Evolutionary conservation across 225 moss, liverwort and hornwort genomes (phyloP), one percentile per base, ranked within the genome.

Genomic region (Sphagnum tenellum): DNA sequence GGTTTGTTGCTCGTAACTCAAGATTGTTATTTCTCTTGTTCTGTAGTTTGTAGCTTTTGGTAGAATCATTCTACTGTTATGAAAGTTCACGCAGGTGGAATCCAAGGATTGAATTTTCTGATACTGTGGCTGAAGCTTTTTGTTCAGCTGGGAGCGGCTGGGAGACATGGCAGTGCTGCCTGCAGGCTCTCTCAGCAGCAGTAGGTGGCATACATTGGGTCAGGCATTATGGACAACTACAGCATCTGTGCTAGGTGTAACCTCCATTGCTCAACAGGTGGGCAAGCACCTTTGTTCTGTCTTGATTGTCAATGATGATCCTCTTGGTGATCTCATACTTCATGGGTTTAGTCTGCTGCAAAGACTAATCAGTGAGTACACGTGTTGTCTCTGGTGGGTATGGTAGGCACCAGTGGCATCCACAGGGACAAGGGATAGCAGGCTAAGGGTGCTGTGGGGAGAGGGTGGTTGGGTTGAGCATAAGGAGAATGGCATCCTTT

Each of bases 121-220:
- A 29, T 29, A 29, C 29, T 29, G 29, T 29, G 29, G 29, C 0
- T 29, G 29, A 29, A 29, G 29, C 29, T 29, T 29, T 52, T 44
- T 54, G 60, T 79, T 80, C 78, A 90, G 88, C 75, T 96, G 95
- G 95, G 92, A 96, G 86, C 88, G 86, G 47, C 82, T 92, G 11
- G 95, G 89, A 67, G 86, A 95, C 70, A 85, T 92, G 89, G 71
- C 80, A 55, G 74, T 96, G 62, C 81, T 96, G 65, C 95, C 92
- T 72, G 73, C 86, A 74, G 88, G 84, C 67, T 89, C 89, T 9
- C 74, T 96, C 5, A 67, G 71, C 11, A 77, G 71, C 65, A 79
- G 69, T 64, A 69, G 66, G 67, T 96, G 95, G 92, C 85, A 72
- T 52, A 82, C 78, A 65, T 67, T 96, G 2, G 92, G 86, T 2